Percentiles rank a stretch among this genome's conserved stretches.
phyloP scores from a whole-genome alignment of 2,329 filamentous ascomycete genomes.

The Penicillium hordei region DNA sequence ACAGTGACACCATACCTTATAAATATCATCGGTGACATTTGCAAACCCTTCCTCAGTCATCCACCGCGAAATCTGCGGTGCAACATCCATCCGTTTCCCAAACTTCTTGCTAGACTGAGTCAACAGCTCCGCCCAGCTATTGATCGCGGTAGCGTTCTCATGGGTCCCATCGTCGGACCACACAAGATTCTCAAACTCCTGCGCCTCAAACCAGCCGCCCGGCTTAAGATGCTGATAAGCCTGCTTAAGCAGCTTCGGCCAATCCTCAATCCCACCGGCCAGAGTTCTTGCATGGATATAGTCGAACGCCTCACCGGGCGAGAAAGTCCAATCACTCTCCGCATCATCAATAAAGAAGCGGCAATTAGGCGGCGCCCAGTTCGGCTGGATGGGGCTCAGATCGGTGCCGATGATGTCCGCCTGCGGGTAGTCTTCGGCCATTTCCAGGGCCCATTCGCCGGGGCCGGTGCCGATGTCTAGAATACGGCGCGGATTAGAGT shows the following conservation, averaged over 20 bases:
- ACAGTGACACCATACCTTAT: conserved; percentile 28
- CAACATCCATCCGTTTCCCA: conserved; percentile 39
- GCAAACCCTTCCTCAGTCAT: conserved; percentile 35
- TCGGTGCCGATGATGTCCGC: conserved; percentile 40
- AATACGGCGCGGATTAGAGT: conserved; percentile 22
- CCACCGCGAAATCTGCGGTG: conserved; percentile 27
- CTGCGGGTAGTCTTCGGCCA: conserved; percentile 41
- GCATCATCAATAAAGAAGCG: conserved; percentile 50
- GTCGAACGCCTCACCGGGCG: conserved; percentile 40
- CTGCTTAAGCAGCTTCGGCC: conserved; percentile 32
- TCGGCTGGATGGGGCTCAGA: conserved; percentile 38
- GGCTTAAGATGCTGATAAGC: conserved; percentile 35
- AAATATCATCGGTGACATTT: conserved; percentile 36
- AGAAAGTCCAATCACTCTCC: conserved; percentile 43
- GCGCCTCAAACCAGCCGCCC: conserved; percentile 39
- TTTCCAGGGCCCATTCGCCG: conserved; percentile 43
- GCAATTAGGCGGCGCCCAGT: conserved; percentile 51
- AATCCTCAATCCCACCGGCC: conserved; percentile 40
- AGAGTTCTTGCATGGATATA: conserved; percentile 42
- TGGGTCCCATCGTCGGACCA: conserved; percentile 37
- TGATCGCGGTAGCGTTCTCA: conserved; percentile 22
- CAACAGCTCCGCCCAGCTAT: conserved; percentile 34
- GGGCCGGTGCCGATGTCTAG: conserved; percentile 38
- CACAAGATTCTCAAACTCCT: conserved; percentile 34
- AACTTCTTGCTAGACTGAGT: conserved; percentile 33